A percentile compares a stretch with the other conserved stretches of the same genome.
Conservation (phyloP, 306 rosid genomes). For the Lotus japonicus region DNA sequence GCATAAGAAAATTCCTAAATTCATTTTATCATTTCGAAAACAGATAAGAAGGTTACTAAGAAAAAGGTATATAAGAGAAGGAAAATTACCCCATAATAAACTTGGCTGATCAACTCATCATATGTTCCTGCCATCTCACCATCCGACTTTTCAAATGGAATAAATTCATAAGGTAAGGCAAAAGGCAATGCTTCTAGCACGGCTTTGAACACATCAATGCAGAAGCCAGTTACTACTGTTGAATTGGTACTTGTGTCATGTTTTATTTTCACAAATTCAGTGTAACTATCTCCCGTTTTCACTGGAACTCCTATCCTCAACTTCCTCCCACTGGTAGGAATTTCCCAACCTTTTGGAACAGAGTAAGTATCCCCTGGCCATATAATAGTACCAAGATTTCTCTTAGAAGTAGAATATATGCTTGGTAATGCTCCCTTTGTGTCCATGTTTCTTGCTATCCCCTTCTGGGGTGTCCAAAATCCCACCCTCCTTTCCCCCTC, state of each 20-base stretch:
- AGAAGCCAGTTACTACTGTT: constrained; percentile 30
- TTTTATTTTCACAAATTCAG: constrained; percentile 23
- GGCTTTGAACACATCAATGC: constrained; percentile 48
- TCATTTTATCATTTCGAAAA: too few relatives aligned
- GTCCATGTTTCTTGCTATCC: constrained; percentile 24
- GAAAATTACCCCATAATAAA: constrained; percentile 36
- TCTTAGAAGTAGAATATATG: background rate
- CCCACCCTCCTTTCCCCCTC: constrained; percentile 36
- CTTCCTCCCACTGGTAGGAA: constrained; percentile 35
- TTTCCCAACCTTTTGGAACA: constrained; percentile 48
- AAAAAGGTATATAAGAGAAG: background rate
- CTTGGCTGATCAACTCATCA: constrained; percentile 35
- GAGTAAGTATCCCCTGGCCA: constrained; percentile 55
- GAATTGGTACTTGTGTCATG: background rate
- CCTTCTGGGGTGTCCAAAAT: constrained; percentile 40
- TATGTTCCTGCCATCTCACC: constrained; percentile 30
- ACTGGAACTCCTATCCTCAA: constrained; percentile 37
- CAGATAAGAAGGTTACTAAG: too few relatives aligned
- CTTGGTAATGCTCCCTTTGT: background rate
- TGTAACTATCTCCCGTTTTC: background rate
- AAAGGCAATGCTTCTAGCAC: constrained; percentile 34
- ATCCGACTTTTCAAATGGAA: constrained; percentile 15
- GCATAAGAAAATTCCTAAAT: too few relatives aligned
- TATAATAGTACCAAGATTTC: constrained; percentile 16
- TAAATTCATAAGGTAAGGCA: constrained; percentile 29